Percentiles rank a stretch among this genome's conserved stretches.
Conservation (phyloP, 139 green algal species). For the Coelastrella sp. region DNA sequence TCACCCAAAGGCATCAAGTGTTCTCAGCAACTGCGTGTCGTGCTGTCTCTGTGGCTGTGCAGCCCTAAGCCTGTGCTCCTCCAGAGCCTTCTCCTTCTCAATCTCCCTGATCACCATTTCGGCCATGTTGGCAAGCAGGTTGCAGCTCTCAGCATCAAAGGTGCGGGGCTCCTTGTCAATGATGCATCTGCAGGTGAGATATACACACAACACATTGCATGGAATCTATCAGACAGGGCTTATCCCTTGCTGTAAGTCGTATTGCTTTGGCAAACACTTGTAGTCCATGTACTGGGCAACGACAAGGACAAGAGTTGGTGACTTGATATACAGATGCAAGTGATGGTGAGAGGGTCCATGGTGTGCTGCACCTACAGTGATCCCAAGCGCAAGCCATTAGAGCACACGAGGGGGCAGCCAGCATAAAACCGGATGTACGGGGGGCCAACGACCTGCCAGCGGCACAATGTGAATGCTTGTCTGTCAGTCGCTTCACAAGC, state of each 20-base stretch:
- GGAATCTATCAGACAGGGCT: no score
- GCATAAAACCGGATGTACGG: constrained; percentile 92
- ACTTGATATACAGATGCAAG: no score
- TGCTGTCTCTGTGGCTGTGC: constrained; percentile 54
- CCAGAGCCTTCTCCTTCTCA: constrained; percentile 81
- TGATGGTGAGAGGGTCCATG: no score
- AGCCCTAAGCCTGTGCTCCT: constrained; percentile 55
- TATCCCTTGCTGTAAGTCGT: no score
- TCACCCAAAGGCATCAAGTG: constrained; percentile 77
- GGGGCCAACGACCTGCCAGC: constrained; percentile 14
- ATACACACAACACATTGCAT: not conserved
- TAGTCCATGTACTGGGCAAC: no score
- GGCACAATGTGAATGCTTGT: not conserved
- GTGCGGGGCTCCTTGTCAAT: constrained; percentile 82
- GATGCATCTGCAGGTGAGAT: constrained; percentile 69
- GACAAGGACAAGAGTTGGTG: no score
- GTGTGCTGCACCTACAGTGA: constrained; percentile 64
- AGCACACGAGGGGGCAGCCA: constrained; percentile 81
- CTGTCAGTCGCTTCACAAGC: not conserved
- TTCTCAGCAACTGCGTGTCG: constrained; percentile 63
- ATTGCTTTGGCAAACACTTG: no score
- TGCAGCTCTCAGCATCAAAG: constrained; percentile 78
- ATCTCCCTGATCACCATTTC: constrained; percentile 89
- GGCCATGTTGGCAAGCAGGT: constrained; percentile 86
- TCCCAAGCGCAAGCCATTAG: constrained; percentile 74